phyloP scores from a whole-genome alignment of 371 early-diverging fungal species.

The Synchytrium microbalum region DNA sequence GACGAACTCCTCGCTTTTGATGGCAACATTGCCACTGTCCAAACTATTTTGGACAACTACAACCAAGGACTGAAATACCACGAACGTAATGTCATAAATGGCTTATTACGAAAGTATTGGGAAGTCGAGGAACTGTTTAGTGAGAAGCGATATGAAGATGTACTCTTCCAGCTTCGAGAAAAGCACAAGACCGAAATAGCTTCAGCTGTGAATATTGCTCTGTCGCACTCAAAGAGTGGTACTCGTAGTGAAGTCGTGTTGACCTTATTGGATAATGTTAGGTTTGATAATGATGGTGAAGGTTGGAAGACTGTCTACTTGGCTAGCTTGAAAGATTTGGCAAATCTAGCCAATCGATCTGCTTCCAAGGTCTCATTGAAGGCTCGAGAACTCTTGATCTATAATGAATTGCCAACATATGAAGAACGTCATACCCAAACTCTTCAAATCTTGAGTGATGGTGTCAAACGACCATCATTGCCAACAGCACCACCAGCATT shows the following conservation, averaged over 20 bases:
- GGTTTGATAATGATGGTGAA: conserved; percentile 53
- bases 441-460: conserved; percentile 69
- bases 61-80: conserved; percentile 67
- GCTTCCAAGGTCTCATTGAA: conserved; percentile 84
- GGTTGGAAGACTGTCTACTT: conserved; percentile 61
- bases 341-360: conserved; percentile 66
- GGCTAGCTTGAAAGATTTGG: conserved; percentile 71
- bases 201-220: conserved; percentile 61
- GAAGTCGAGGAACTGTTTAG: conserved; percentile 79
- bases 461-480: conserved; percentile 54
- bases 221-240: conserved; percentile 76
- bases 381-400: conserved; percentile 88
- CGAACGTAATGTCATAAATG: conserved; percentile 61
- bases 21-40: conserved; percentile 57
- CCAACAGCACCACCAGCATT: conserved; percentile 10
- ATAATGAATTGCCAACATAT: conserved; percentile 84
- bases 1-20: conserved; percentile 44
- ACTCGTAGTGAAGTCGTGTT: conserved; percentile 72
- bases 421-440: conserved; percentile 83
- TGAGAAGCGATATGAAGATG: conserved; percentile 74
- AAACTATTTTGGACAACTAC: conserved; percentile 58
- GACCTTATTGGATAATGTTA: conserved; percentile 68
- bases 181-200: conserved; percentile 75
- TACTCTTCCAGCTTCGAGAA: conserved; percentile 73
- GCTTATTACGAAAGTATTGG: conserved; percentile 75